Base-by-base conservation (phyloP, 441 rosid species). In the Adansonia rubrostipa region DNA sequence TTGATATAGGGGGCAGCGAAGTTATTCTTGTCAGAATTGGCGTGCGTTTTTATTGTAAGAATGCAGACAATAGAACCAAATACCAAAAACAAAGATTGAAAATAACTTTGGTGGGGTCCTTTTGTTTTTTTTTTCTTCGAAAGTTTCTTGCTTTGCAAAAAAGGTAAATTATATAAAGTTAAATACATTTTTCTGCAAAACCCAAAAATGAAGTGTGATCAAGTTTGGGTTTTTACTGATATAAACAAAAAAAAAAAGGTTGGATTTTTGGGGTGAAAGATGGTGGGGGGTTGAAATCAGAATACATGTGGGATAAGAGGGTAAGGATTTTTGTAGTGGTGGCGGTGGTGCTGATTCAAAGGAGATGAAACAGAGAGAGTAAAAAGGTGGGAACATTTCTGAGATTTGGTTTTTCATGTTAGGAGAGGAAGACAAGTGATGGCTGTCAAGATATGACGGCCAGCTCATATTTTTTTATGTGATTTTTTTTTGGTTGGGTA, bases 311-410 rank as follows among this genome's bases (percentile, higher is more conserved):
- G 51, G 80, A 61, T 24, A 4, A 50, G 40, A 28, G 74, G 67
- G 53, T 36, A 13, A 76, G 51, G 71, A 20, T n/a, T 73, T 57
- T 71, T 73, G 81, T 13, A 47, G 74, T 61, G 54, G 68, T 57
- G 80, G 76, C 66, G 68, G 70, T 71, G 71, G 66, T 93, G 92
- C 93, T 93, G 93, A 93, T 92, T 90, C 92, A 88, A 88, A 88
- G 95, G 87, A 80, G 78, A 79, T 58, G 75, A 78, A 67, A 60
- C 40, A 44, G 77, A 77, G 50, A 83, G 79, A 75, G 77, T 24
- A 24, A 24, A 24, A 24, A 80, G 79, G 84, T 73, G 83, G 85
- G 89, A 89, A 89, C 90, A 88, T 87, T 9, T 85, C 89, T 87
- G 80, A 78, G 85, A 78, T 88, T 87, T 90, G 91, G 92, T 85